Evolutionary conservation across 1,284 basidiomycete species (phyloP), one percentile per base, ranked within the genome.

Genomic region (Apiotrichum sp.): DNA sequence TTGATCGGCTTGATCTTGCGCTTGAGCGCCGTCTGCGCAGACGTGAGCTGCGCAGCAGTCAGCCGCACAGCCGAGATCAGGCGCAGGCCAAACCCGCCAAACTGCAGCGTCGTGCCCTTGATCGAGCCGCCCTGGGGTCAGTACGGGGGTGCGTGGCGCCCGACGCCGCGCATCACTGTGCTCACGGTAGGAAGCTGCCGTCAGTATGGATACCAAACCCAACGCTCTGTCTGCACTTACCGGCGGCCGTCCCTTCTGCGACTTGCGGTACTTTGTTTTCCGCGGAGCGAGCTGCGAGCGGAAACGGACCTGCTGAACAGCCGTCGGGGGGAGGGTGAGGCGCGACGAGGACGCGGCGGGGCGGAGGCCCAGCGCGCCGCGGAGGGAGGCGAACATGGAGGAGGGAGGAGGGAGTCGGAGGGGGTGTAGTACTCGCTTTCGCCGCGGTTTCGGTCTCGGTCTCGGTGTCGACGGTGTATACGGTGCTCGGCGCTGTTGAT

Each of bases 1-100:
- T 97, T 97, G 57, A 98, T 81, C 10, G 85, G 77, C 77, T 96
- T 98, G 59, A 98, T 82, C 72, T 93, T 93, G 65, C 90, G 82
- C 80, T 89, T 88, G 58, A 98, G 84, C 41, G 91, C 87, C 50
- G 90, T 89, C 76, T 93, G 87, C 0, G 87, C 89, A 0, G 88
- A 85, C 49, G 84, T 82, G 14, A 98, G 83, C 78, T 96, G 92
- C 72, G 93, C 96, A 0, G 92, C 93, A 6, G 85, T 87, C n/a
- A 98, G 78, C 41, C 93, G 81, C 43, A 83, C 83, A 0, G 91
- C 90, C 0, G 86, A 86, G 66, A 89, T 88, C 22, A 97, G 87
- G 42, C 96, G 80, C 46, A 98, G 83, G 4, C 96, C 96, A 82
- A 86, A 98, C 22, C 69, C 68, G 40, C 93, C 96, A 66, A 86